These are phyloP conservation scores for Torulaspora delbrueckii DNA, from an alignment of 805 yeast species.

Conservation along the genomic window DNA sequence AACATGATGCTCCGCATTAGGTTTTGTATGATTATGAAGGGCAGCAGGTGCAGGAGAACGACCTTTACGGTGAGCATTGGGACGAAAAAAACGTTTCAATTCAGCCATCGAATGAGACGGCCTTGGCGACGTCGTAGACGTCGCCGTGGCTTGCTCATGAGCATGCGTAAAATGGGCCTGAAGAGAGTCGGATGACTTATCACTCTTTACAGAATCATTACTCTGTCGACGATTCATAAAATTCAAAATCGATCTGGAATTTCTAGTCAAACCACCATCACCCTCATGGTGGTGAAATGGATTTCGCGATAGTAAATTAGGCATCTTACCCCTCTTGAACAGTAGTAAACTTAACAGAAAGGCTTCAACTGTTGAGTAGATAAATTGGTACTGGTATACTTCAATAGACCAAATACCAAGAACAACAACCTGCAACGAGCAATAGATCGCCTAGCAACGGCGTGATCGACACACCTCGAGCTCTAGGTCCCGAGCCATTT, in stretches of 20 bases:
- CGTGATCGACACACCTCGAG: conserved; percentile 1
- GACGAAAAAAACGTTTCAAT: conserved; percentile 66
- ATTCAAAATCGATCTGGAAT: conserved; percentile 30
- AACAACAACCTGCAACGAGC: neutral
- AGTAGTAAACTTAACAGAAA: no score
- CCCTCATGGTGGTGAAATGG: conserved; percentile 24
- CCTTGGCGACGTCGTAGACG: conserved; percentile 23
- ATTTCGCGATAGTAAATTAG: conserved; percentile 28
- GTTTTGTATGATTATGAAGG: conserved; percentile 5
- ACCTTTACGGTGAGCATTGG: conserved; percentile 33
- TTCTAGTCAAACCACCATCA: conserved; percentile 12
- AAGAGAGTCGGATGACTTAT: conserved; percentile 27
- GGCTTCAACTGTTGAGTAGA: neutral
- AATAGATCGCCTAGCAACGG: neutral
- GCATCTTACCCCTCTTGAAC: conserved; percentile 17
- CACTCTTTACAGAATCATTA: conserved; percentile 32
- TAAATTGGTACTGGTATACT: neutral
- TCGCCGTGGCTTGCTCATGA: conserved; percentile 5
- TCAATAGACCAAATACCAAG: neutral
- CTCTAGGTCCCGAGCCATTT: neutral
- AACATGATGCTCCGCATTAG: conserved; percentile 21
- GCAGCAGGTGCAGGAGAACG: conserved; percentile 9
- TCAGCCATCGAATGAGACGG: conserved; percentile 56
- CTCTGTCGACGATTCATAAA: conserved; percentile 32
- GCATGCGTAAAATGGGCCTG: conserved; percentile 14